A percentile compares a stretch with the other conserved stretches of the same genome.
Evolutionary conservation across 352 stramenopile genomes (phyloP).

Genomic region (Phytophthora uliginosa): DNA sequence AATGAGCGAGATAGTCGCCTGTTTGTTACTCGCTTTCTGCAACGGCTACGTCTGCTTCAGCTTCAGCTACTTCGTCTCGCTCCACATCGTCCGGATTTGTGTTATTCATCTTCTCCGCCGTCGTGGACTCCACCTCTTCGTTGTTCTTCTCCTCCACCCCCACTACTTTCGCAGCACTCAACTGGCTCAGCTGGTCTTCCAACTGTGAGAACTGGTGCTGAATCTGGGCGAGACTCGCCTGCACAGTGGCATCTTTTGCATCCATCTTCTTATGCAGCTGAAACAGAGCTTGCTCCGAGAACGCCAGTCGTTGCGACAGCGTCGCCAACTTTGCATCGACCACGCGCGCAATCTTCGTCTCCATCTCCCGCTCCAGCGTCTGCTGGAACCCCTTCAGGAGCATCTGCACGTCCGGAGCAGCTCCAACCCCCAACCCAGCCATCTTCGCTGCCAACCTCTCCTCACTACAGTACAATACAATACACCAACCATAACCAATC

Average conservation of each 20-base stretch:
- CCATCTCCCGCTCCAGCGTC: slow-evolving; percentile 70
- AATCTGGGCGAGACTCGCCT: slow-evolving; percentile 49
- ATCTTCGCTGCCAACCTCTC: slow-evolving; percentile 25
- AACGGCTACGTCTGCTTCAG: neutral
- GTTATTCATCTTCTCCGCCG: slow-evolving; percentile 10
- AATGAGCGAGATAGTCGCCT: slow-evolving; percentile 52
- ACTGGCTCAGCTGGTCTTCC: slow-evolving; percentile 45
- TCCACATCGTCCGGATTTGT: neutral
- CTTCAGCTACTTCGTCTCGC: slow-evolving; percentile 6
- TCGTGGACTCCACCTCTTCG: neutral
- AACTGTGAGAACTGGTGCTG: slow-evolving; percentile 57
- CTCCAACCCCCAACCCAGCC: slow-evolving; percentile 22
- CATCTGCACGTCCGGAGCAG: slow-evolving; percentile 31
- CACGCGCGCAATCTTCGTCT: slow-evolving; percentile 67
- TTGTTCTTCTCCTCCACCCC: slow-evolving; percentile 6
- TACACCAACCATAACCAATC: slow-evolving; percentile 1
- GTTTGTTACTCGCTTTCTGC: slow-evolving; percentile 22
- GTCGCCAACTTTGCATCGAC: slow-evolving; percentile 70
- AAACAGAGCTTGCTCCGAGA: slow-evolving; percentile 74
- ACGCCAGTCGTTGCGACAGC: slow-evolving; percentile 64
- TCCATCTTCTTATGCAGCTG: slow-evolving; percentile 72
- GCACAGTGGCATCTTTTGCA: slow-evolving; percentile 42
- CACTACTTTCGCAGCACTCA: slow-evolving; percentile 18
- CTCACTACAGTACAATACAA: slow-evolving; percentile 15
- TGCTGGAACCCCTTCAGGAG: slow-evolving; percentile 69